A percentile compares a stretch with the other conserved stretches of the same genome.
Conservation (phyloP, 116 monocot species). For the Iris pallida region DNA sequence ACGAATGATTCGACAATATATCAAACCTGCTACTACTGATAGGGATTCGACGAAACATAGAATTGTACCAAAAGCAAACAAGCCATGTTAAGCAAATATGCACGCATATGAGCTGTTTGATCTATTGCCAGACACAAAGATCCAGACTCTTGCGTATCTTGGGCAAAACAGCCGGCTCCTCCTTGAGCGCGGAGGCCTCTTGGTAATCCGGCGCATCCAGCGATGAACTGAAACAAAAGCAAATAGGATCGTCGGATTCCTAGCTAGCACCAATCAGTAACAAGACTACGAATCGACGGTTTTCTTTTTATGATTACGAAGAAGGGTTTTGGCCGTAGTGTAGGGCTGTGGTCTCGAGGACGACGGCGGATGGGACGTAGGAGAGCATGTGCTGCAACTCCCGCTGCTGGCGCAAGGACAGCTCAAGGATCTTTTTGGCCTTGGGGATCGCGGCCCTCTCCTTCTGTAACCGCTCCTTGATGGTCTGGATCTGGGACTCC, state of each 20-base stretch:
- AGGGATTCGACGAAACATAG: too few relatives aligned
- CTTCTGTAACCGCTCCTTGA: conserved; percentile 60
- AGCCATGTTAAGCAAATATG: too few relatives aligned
- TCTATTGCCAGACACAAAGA: too few relatives aligned
- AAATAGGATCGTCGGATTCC: background rate
- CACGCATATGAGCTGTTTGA: too few relatives aligned
- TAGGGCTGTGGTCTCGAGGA: conserved; percentile 20
- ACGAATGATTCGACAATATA: too few relatives aligned
- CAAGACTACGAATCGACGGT: background rate
- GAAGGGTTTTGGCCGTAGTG: conserved; percentile 24
- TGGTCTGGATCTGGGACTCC: conserved; percentile 75
- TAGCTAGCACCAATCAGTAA: background rate
- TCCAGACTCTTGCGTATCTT: conserved; percentile 30
- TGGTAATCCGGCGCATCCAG: conserved; percentile 21
- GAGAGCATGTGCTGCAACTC: conserved; percentile 77
- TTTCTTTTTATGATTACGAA: conserved; percentile 13
- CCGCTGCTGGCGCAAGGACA: conserved; percentile 63
- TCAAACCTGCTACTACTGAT: too few relatives aligned
- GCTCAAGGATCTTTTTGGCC: conserved; percentile 77
- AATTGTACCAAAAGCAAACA: too few relatives aligned
- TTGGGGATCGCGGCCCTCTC: conserved; percentile 70
- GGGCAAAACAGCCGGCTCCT: conserved; percentile 31
- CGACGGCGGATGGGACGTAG: conserved; percentile 46
- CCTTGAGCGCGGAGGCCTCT: conserved; percentile 20
- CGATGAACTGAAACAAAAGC: conserved; percentile 15